Conservation (phyloP, 305 asterid genomes). For the Solanum aculeatissimum region DNA sequence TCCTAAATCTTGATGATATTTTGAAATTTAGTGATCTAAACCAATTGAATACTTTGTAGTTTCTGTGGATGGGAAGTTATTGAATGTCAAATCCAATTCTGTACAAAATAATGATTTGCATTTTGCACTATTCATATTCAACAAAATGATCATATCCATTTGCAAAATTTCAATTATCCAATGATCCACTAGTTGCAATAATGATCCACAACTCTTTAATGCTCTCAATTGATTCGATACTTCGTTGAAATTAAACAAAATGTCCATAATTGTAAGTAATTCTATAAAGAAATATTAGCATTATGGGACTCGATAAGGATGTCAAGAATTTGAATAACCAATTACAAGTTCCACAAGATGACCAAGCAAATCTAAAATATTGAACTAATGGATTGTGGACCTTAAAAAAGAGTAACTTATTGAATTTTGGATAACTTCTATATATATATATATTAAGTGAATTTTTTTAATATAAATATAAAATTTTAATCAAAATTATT, state of each 20-base stretch:
- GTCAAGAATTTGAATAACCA: background rate
- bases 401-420: background rate
- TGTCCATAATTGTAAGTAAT: background rate
- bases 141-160: background rate
- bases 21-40: background rate
- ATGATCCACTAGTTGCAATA: background rate
- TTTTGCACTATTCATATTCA: too few relatives aligned
- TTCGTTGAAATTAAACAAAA: background rate
- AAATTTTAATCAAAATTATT: background rate
- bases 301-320: background rate
- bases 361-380: background rate
- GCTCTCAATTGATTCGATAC: background rate
- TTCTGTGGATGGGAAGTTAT: background rate
- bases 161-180: background rate
- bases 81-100: background rate
- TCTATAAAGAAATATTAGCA: background rate
- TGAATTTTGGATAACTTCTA: background rate
- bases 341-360: background rate
- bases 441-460: background rate
- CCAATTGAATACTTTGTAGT: background rate
- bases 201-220: background rate
- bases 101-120: background rate
- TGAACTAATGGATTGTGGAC: background rate
- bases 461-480: background rate
- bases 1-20: background rate